Percentiles rank a stretch among this genome's conserved stretches.
phyloP scores from a whole-genome alignment of 768 basidiomycete genomes.

The Kwoniella mangroviensis region DNA sequence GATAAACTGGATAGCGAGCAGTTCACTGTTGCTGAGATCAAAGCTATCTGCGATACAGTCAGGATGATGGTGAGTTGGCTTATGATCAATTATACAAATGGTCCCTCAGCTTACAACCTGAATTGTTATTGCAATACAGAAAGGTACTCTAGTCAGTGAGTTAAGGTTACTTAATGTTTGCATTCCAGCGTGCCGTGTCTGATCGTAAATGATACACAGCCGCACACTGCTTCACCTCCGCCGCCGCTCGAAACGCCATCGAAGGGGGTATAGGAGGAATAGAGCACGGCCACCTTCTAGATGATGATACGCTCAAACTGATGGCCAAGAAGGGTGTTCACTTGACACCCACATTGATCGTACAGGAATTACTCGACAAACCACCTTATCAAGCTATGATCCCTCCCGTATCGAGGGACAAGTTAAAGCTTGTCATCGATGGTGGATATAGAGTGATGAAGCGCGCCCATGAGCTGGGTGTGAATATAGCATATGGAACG shows the following conservation, averaged over 20 bases:
- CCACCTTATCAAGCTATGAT: conserved; percentile 35
- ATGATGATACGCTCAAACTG: conserved; percentile 33
- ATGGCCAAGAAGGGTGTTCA: conserved; percentile 41
- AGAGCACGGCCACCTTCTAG: conserved; percentile 40
- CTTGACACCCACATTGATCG: conserved; percentile 38
- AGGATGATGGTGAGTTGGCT: conserved; percentile 32
- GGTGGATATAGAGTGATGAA: conserved; percentile 35
- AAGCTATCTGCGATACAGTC: conserved; percentile 37
- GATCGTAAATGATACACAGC: conserved; percentile 13
- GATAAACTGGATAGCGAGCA: conserved; percentile 34
- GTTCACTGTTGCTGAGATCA: conserved; percentile 39
- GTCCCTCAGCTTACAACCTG: background rate
- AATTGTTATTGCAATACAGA: conserved; percentile 1
- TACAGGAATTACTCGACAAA: conserved; percentile 31
- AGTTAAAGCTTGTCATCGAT: conserved; percentile 27
- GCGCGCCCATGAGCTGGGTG: conserved; percentile 32
- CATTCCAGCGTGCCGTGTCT: background rate
- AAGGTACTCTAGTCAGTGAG: conserved; percentile 30
- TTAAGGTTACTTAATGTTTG: background rate
- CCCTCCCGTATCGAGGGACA: conserved; percentile 24
- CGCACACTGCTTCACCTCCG: conserved; percentile 34
- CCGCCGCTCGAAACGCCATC: conserved; percentile 33
- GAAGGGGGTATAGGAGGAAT: conserved; percentile 39
- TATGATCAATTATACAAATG: background rate
- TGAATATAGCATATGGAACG: conserved; percentile 35